These are phyloP conservation scores for Arthrobotrys pseudoclavata DNA, from an alignment of 2,329 filamentous ascomycete genomes.

Conservation along the genomic window DNA sequence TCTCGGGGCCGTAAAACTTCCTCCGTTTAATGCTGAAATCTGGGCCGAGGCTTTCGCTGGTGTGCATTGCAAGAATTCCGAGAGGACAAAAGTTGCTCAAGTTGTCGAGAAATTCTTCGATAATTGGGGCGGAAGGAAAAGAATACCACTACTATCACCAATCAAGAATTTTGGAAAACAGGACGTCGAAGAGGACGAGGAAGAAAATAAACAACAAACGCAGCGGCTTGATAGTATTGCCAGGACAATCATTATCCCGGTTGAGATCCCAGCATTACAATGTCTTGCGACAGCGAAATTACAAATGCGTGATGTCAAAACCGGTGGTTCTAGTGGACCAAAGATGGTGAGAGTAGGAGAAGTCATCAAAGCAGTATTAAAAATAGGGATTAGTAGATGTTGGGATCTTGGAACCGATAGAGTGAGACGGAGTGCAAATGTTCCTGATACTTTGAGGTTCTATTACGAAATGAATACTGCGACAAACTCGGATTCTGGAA, in stretches of 20 bases:
- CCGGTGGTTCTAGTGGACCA: conserved; percentile 64
- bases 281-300: conserved; percentile 85
- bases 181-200: conserved; percentile 63
- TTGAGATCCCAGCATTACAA: conserved; percentile 86
- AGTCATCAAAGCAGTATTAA: conserved; percentile 68
- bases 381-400: conserved; percentile 71
- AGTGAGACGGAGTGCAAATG: conserved; percentile 63
- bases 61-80: conserved; percentile 68
- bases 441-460: conserved; percentile 75
- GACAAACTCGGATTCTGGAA: conserved; percentile 76
- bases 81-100: conserved; percentile 64
- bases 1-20: conserved; percentile 70
- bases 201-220: conserved; percentile 18
- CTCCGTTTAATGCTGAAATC: conserved; percentile 68
- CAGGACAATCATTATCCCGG: conserved; percentile 83
- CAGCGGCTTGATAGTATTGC: conserved; percentile 65
- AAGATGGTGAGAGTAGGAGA: conserved; percentile 68
- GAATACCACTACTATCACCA: conserved; percentile 61
- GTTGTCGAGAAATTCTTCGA: conserved; percentile 66
- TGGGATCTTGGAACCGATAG: conserved; percentile 67
- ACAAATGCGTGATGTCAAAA: conserved; percentile 67
- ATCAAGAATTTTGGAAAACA: conserved; percentile 63
- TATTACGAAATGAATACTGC: conserved; percentile 84
- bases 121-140: conserved; percentile 61
- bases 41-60: conserved; percentile 71